Conservation (phyloP, 192 early-diverging fungal species). For the Rhizoclosmatium globosum region DNA sequence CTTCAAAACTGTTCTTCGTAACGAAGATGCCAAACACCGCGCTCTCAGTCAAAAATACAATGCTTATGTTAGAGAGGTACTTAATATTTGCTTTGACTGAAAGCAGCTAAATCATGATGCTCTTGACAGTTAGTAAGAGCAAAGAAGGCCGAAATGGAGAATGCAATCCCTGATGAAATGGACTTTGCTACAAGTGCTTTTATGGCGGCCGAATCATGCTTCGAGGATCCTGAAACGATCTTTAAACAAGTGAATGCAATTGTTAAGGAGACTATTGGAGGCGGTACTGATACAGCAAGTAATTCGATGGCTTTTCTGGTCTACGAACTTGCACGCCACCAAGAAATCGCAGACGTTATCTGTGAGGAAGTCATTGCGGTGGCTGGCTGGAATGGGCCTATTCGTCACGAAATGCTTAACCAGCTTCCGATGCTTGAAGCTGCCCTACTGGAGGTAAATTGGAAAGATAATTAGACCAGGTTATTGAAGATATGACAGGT, state of each 20-base stretch:
- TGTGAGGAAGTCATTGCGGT: neutral
- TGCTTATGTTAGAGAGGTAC: neutral
- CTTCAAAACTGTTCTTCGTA: neutral
- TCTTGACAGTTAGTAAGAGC: neutral
- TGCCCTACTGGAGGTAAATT: too few species aligned
- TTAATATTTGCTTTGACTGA: too few species aligned
- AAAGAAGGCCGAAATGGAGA: neutral
- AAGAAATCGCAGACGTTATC: neutral
- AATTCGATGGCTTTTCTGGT: conserved; percentile 12
- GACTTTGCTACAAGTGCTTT: too few species aligned
- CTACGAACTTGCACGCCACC: conserved; percentile 12
- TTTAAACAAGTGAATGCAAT: neutral
- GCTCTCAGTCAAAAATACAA: neutral
- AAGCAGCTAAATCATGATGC: neutral
- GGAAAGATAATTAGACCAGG: too few species aligned
- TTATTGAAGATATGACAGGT: neutral
- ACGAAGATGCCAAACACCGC: neutral
- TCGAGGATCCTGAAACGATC: neutral
- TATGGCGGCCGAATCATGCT: neutral
- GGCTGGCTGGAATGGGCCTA: neutral
- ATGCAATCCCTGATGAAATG: neutral
- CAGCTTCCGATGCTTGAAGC: neutral
- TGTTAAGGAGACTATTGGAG: neutral
- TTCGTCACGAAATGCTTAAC: neutral
- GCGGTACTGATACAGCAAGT: neutral